phyloP scores from a whole-genome alignment of 192 early-diverging fungal genomes.

The Coemansia sp. region DNA sequence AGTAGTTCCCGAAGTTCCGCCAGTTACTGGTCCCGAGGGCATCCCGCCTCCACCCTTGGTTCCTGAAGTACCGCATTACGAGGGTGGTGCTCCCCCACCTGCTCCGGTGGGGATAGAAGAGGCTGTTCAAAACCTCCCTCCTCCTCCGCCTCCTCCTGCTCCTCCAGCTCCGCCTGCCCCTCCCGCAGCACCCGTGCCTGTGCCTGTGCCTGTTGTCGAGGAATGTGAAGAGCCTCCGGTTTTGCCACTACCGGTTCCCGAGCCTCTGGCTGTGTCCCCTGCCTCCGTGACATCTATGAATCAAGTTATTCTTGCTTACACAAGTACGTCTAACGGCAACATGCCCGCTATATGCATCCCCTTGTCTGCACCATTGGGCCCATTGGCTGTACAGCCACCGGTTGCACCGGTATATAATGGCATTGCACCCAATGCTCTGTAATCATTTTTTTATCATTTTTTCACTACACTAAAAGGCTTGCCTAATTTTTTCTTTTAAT shows the following conservation, averaged over 20 bases:
- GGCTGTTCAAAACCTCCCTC: conserved; percentile 7
- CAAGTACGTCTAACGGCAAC: conserved; percentile 35
- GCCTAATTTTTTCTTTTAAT: neutral
- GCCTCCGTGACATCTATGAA: conserved; percentile 16
- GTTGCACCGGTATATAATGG: conserved; percentile 35
- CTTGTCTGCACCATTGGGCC: conserved; percentile 16
- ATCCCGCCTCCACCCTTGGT: conserved; percentile 7
- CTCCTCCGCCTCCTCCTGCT: conserved; percentile 13
- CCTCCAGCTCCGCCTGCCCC: neutral
- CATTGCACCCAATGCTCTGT: conserved; percentile 17
- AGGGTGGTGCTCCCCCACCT: conserved; percentile 2
- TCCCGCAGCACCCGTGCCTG: conserved; percentile 4
- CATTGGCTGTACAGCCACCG: conserved; percentile 13
- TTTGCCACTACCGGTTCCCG: conserved; percentile 7
- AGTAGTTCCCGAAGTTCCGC: neutral
- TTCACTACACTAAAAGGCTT: neutral
- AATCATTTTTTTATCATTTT: neutral
- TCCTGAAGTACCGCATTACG: conserved; percentile 2
- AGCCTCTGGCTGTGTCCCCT: conserved; percentile 7
- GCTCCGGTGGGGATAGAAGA: conserved; percentile 10
- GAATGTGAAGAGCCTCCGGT: conserved; percentile 13
- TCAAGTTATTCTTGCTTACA: conserved; percentile 38
- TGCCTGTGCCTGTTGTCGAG: conserved; percentile 10
- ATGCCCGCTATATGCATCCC: conserved; percentile 50
- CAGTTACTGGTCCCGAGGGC: neutral